Base-by-base conservation (phyloP, 768 basidiomycete species). In the Phylloporus arenicola region DNA sequence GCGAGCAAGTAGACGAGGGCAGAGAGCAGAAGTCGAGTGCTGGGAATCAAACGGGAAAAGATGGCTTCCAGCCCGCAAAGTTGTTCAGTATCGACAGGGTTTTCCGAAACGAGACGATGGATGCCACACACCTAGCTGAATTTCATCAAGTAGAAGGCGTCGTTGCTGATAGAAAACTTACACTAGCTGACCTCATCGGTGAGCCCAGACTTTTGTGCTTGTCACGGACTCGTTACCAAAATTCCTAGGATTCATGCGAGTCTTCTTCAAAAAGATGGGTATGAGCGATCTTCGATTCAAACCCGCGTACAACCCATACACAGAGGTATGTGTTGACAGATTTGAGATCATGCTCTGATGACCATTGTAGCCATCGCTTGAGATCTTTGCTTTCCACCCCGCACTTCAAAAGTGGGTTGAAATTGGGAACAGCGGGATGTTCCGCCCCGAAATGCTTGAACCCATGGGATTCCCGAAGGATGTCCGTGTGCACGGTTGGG, bases 91-190 rank as follows among this genome's bases (percentile, higher is more conserved):
- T 99, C 57, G 96, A 99, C 68, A 79, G 96, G 40, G 96, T 99
- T 19, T 99, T 98, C 84, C 78, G 96, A 65, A 99, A 99, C 61
- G 96, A 99, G 70, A 91, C 96, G 0, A 90, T 91, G 79, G 96
- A 99, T 68, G 93, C 93, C 40, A 99, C 96, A 16, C 96, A 99
- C 75, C 64, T 99, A 55, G 96, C 96, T 4, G 96, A 99, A 70
- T 99, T 99, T 77, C 95, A 98, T 67, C 96, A 99, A 70, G 96
- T 99, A n/a, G 96, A 99, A 68, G 96, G 96, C 45, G 96, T 99
- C 41, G 92, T 99, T 24, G 96, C 96, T 10, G 96, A 99, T 69
- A 82, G 84, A 57, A 83, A 84, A 44, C 72, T 99, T 52, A 98
- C 95, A 1, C 74, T 99, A 24, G 95, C 92, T 16, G 93, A 98